These are phyloP conservation scores for Thelephora terrestris DNA, from an alignment of 1,284 basidiomycete genomes.

Conservation along the genomic window DNA sequence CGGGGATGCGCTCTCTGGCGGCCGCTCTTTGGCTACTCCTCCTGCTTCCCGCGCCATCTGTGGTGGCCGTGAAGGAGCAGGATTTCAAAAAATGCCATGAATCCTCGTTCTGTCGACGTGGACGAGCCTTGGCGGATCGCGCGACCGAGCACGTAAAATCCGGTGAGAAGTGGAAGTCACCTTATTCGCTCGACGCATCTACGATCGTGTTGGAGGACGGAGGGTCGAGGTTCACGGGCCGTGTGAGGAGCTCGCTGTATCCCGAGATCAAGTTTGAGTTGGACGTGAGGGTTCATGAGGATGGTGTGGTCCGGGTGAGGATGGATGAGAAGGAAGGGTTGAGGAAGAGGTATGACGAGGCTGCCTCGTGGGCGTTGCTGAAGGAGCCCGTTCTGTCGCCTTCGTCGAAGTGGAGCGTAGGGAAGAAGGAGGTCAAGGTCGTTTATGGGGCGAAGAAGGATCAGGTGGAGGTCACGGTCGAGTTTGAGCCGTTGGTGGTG, in stretches of 20 bases:
- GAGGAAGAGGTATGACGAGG: constrained; percentile 80
- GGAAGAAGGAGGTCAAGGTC: constrained; percentile 50
- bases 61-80: constrained; percentile 54
- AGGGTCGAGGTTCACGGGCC: constrained; percentile 57
- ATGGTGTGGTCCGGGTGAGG: constrained; percentile 76
- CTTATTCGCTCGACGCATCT: constrained; percentile 64
- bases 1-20: constrained; percentile 8
- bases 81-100: constrained; percentile 92
- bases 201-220: constrained; percentile 40
- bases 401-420: constrained; percentile 49
- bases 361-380: constrained; percentile 77
- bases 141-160: constrained; percentile 36
- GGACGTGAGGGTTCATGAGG: constrained; percentile 71
- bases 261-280: constrained; percentile 74
- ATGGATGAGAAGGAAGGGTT: constrained; percentile 80
- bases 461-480: constrained; percentile 51
- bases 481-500: constrained; percentile 68
- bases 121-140: constrained; percentile 68
- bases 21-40: constrained; percentile 15
- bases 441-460: constrained; percentile 47
- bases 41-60: constrained; percentile 20
- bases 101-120: constrained; percentile 84
- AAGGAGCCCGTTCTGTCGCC: constrained; percentile 53
- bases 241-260: constrained; percentile 70
- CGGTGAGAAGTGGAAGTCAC: constrained; percentile 61